Evolutionary conservation across 1,284 basidiomycete species (phyloP).

Genomic region (Ceratobasidium theobromae): DNA sequence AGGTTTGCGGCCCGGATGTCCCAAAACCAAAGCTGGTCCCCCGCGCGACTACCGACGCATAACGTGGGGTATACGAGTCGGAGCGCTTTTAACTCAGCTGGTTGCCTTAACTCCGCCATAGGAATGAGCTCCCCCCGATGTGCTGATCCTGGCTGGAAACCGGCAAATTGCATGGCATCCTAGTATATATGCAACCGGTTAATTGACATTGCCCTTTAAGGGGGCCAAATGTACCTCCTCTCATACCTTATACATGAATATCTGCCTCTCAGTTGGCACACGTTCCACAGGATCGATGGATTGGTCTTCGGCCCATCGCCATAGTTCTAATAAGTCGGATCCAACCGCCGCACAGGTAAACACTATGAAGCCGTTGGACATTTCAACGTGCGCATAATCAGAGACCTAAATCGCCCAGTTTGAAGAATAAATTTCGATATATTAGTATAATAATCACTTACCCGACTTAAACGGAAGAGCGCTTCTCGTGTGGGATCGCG

Average conservation of each 20-base stretch:
- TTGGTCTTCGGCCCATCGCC: constrained; percentile 27
- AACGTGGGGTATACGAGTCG: constrained; percentile 22
- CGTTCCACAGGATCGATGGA: neutral
- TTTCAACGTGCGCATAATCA: constrained; percentile 8
- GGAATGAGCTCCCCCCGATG: constrained; percentile 8
- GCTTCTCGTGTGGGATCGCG: neutral
- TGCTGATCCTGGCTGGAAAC: neutral
- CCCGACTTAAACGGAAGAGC: neutral
- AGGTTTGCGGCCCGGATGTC: constrained; percentile 6
- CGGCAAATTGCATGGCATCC: neutral
- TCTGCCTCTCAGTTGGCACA: neutral
- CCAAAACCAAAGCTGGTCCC: constrained; percentile 17
- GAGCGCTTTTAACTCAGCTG: neutral
- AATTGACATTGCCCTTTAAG: neutral
- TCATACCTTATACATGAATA: constrained; percentile 2
- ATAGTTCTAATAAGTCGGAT: constrained; percentile 6
- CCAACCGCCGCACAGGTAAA: neutral
- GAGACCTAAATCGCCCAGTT: neutral
- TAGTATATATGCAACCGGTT: neutral
- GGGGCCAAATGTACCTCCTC: too few species aligned
- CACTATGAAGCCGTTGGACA: constrained; percentile 26
- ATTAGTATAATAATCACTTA: neutral
- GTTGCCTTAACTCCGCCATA: constrained; percentile 4
- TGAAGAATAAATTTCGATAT: neutral
- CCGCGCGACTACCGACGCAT: constrained; percentile 2